Base-by-base conservation (phyloP, 768 basidiomycete genomes). In the Fistulinella prunicolor region DNA sequence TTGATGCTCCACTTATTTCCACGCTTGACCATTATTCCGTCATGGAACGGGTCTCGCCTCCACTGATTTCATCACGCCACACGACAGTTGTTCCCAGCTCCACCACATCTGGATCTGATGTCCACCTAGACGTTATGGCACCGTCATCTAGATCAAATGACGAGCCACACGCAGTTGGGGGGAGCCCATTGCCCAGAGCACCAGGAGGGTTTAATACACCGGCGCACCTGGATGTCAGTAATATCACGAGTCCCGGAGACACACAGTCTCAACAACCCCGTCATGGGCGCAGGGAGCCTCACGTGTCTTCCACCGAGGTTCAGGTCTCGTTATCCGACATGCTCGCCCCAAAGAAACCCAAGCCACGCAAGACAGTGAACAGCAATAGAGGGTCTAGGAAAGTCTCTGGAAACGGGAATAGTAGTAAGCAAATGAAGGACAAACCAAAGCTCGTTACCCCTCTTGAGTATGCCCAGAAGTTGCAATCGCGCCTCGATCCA, bases 401-500 rank as follows among this genome's bases (percentile, higher is more conserved):
- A 14, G 39, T 28, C 5, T 22, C 53, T 2, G 34, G 42, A 6
- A 47, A 38, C 7, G 21, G 49, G 6, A 55, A 49, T 36, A 36
- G 48, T 17, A 50, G 30, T 38, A 64, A 62, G 58, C 63, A 68
- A 55, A 69, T 62, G 47, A 74, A 74, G 55, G 70, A 69, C 44
- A 77, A 75, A 50, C 68, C 66, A 30, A 56, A 65, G 39, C 67
- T 68, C 13, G 53, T 79, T 46, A 77, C 72, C 1, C 80, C 81
- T 3, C 63, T 69, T 4, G 77, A 82, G 51, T 85, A 78, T 55
- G 83, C 80, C 4, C 70, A 69, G 56, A 74, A 67, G 51, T 62
- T 83, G 14, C 68, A 72, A 22, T 68, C 68, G 5, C 62, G 69
- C 36, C 50, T 54, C 47, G 54, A 58, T 36, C 39, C 55, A 37